Conservation (phyloP, 192 early-diverging fungal species). For the Ramicandelaber brevisporus region DNA sequence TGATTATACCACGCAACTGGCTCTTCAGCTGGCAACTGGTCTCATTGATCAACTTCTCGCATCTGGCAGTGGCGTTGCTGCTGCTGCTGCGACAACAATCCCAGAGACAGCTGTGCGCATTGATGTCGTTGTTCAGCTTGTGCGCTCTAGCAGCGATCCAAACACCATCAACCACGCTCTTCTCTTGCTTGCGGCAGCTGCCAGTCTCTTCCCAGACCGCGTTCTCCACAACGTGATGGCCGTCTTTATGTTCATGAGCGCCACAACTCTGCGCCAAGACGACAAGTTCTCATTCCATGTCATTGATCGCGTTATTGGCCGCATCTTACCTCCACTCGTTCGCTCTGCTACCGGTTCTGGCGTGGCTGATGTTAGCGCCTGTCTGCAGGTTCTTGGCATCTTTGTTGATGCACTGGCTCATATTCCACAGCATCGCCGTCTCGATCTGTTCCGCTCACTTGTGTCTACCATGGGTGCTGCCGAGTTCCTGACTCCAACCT, state of each 20-base stretch:
- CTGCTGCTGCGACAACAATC: too few relatives aligned
- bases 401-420: slow-evolving; percentile 80
- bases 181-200: slow-evolving; percentile 66
- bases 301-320: slow-evolving; percentile 69
- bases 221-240: slow-evolving; percentile 88
- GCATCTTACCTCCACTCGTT: slow-evolving; percentile 58
- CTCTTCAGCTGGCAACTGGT: slow-evolving; percentile 35
- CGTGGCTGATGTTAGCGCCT: slow-evolving; percentile 12
- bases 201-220: slow-evolving; percentile 45
- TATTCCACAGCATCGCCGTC: slow-evolving; percentile 78
- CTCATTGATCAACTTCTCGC: slow-evolving; percentile 16
- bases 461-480: slow-evolving; percentile 52
- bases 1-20: slow-evolving; percentile 74
- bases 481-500: slow-evolving; percentile 43
- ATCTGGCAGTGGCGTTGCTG: slow-evolving; percentile 2
- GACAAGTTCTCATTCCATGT: slow-evolving; percentile 91
- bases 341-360: slow-evolving; percentile 4
- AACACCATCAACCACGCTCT: slow-evolving; percentile 84
- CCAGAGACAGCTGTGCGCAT: slow-evolving; percentile 46
- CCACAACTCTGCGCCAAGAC: slow-evolving; percentile 80
- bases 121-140: slow-evolving; percentile 65
- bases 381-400: slow-evolving; percentile 57
- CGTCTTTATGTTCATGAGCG: slow-evolving; percentile 95
- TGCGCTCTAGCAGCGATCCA: slow-evolving; percentile 71
- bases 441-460: slow-evolving; percentile 62